A percentile compares a stretch with the other conserved stretches of the same genome.
phyloP scores from a whole-genome alignment of 257 asterid species.

The Scutellaria minor region DNA sequence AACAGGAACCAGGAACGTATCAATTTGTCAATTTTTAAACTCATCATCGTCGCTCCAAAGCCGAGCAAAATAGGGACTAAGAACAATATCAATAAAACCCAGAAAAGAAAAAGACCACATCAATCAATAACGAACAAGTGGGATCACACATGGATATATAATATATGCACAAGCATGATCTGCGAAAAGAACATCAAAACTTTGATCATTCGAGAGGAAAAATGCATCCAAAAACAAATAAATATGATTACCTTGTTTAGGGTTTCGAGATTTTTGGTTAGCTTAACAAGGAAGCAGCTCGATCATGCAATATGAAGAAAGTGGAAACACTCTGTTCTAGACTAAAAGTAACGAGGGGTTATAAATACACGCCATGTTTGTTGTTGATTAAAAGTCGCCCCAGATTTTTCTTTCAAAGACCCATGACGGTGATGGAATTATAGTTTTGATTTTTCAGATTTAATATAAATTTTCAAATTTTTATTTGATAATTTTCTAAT shows the following conservation, averaged over 20 bases:
- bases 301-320: constrained; percentile 40
- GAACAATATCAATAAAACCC: background rate
- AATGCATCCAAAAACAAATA: background rate
- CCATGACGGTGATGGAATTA: too few species aligned
- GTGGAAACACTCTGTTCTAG: background rate
- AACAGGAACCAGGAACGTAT: too few species aligned
- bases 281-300: constrained; percentile 16
- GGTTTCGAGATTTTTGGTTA: constrained; percentile 9
- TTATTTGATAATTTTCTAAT: too few species aligned
- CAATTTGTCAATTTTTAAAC: background rate
- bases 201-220: constrained; percentile 5
- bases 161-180: background rate
- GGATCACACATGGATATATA: constrained; percentile 15
- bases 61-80: background rate
- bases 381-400: too few species aligned
- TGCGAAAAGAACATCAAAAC: constrained; percentile 8
- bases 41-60: constrained; percentile 22
- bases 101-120: background rate
- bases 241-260: constrained; percentile 28
- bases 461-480: too few species aligned
- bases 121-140: background rate
- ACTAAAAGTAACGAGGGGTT: background rate
- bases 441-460: too few species aligned
- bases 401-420: too few species aligned
- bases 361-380: background rate